A percentile compares a stretch with the other conserved stretches of the same genome.
Evolutionary conservation across 2,329 filamentous ascomycete species (phyloP).

Genomic region (Chaetomium strumarium): DNA sequence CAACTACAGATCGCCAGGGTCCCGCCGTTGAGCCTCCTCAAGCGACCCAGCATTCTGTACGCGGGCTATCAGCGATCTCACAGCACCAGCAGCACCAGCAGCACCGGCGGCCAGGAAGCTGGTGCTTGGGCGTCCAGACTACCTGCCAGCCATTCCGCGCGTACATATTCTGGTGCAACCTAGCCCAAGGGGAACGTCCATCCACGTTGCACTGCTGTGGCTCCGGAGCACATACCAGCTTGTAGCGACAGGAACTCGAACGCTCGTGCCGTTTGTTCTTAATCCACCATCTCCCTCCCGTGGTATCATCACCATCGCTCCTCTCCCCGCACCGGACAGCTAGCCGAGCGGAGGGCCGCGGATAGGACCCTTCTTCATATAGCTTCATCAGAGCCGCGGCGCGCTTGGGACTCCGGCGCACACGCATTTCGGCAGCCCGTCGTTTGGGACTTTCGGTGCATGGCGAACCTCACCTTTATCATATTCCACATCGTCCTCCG

Average conservation of each 20-base stretch:
- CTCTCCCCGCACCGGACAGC: slow-evolving; percentile 8
- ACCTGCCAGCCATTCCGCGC: background rate
- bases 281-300: slow-evolving; percentile 9
- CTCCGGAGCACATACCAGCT: slow-evolving; percentile 11
- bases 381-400: slow-evolving; percentile 19
- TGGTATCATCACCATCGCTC: background rate
- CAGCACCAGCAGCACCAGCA: slow-evolving; percentile 2
- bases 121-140: slow-evolving; percentile 15
- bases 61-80: background rate
- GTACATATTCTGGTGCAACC: slow-evolving; percentile 8
- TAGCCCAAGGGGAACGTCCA: background rate
- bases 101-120: background rate
- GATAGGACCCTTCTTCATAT: slow-evolving; percentile 18
- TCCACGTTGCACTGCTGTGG: slow-evolving; percentile 18
- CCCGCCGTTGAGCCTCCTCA: no score
- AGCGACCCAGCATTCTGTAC: background rate
- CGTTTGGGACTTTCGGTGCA: slow-evolving; percentile 15
- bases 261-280: slow-evolving; percentile 13
- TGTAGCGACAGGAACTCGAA: slow-evolving; percentile 8
- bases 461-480: background rate
- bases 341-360: slow-evolving; percentile 1
- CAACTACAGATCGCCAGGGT: background rate
- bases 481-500: slow-evolving; percentile 4
- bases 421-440: slow-evolving; percentile 16
- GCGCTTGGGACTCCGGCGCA: slow-evolving; percentile 11